phyloP scores from a whole-genome alignment of 225 moss, liverwort and hornwort genomes.

The Sphagnum tenellum region DNA sequence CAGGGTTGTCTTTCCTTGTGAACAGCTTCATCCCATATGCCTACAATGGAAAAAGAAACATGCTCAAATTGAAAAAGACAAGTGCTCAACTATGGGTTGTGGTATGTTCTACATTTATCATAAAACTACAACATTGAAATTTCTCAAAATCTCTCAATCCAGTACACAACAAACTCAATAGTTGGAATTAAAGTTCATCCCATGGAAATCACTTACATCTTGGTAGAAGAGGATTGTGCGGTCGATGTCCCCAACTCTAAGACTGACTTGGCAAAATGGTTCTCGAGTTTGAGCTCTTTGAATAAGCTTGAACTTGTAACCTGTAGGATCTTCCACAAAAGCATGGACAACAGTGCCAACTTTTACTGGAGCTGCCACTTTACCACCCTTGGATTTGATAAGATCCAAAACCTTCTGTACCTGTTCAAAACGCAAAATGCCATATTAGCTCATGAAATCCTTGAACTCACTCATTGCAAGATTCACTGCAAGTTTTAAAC shows the following conservation, averaged over 20 bases:
- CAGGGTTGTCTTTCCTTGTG: not conserved
- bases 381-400: slow-evolving; percentile 23
- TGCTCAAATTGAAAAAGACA: too few relatives aligned
- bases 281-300: slow-evolving; percentile 10
- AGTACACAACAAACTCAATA: too few relatives aligned
- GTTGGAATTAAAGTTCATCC: not conserved
- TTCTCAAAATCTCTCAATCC: not conserved
- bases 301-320: slow-evolving; percentile 37
- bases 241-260: slow-evolving; percentile 18
- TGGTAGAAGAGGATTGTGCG: slow-evolving; percentile 27
- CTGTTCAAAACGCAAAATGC: slow-evolving; percentile 6
- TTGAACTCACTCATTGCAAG: not conserved
- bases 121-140: not conserved
- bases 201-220: slow-evolving; percentile 23
- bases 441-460: not conserved
- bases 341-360: slow-evolving; percentile 13
- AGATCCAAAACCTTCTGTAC: slow-evolving; percentile 20
- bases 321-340: slow-evolving; percentile 27
- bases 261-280: slow-evolving; percentile 29
- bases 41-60: not conserved
- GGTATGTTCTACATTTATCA: too few relatives aligned
- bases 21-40: slow-evolving; percentile 2
- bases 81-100: too few relatives aligned
- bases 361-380: slow-evolving; percentile 7
- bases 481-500: not conserved